Percentiles rank a stretch among this genome's conserved stretches.
Evolutionary conservation across 2,329 filamentous ascomycete species (phyloP).

Genomic region (Fusarium begoniae): DNA sequence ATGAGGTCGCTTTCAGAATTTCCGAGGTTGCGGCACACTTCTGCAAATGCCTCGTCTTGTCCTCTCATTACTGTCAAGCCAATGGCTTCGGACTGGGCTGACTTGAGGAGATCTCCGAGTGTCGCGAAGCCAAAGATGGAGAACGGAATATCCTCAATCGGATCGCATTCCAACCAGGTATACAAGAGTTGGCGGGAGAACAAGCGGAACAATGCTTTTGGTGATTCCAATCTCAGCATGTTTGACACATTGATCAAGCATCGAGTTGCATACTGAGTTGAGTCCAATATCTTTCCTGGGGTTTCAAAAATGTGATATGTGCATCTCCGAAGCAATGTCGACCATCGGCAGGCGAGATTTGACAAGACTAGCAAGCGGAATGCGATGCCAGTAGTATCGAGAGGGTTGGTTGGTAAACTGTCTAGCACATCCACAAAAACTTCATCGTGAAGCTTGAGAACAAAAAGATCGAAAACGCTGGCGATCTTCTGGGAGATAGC

Average conservation of each 20-base stretch:
- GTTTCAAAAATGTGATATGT: conserved; percentile 96
- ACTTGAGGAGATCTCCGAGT: conserved; percentile 73
- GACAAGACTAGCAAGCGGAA: conserved; percentile 81
- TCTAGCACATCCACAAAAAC: conserved; percentile 86
- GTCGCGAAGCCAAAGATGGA: conserved; percentile 82
- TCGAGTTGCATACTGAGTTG: conserved; percentile 74
- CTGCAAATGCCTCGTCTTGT: conserved; percentile 69
- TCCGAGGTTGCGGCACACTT: conserved; percentile 68
- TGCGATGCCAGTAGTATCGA: conserved; percentile 83
- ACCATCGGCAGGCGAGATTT: conserved; percentile 82
- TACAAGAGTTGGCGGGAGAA: conserved; percentile 91
- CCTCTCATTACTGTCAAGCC: conserved; percentile 86
- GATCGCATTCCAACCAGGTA: conserved; percentile 81
- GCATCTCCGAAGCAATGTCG: conserved; percentile 84
- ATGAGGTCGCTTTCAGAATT: conserved; percentile 67
- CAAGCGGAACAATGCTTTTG: conserved; percentile 78
- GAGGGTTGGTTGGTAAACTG: conserved; percentile 76
- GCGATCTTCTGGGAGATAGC: conserved; percentile 75
- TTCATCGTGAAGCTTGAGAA: conserved; percentile 83
- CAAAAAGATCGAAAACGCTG: conserved; percentile 79
- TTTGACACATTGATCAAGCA: conserved; percentile 75
- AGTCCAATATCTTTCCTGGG: conserved; percentile 74
- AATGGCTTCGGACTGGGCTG: conserved; percentile 79
- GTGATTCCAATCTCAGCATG: conserved; percentile 69
- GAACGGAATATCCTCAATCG: conserved; percentile 79